A percentile compares a stretch with the other conserved stretches of the same genome.
phyloP scores from a whole-genome alignment of 2,329 filamentous ascomycete species.

The Cercospora sesami region DNA sequence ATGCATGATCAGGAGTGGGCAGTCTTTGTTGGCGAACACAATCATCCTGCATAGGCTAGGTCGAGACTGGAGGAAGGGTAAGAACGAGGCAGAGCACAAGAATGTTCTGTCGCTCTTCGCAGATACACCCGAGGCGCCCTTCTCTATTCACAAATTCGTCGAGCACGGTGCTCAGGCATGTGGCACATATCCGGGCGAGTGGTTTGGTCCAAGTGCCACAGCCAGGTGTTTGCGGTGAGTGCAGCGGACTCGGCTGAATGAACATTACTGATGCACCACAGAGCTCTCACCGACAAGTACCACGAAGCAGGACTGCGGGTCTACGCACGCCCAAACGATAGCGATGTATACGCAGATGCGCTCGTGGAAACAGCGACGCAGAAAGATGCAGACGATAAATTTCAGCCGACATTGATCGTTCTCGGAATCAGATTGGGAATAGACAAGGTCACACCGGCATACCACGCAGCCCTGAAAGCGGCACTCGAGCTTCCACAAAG shows the following conservation, averaged over 20 bases:
- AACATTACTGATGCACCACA: conserved; percentile 42
- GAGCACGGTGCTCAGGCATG: conserved; percentile 81
- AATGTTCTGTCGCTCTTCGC: conserved; percentile 78
- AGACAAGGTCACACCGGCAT: conserved; percentile 89
- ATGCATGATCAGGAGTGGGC: conserved; percentile 96
- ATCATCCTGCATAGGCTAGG: conserved; percentile 72
- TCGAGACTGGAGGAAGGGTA: conserved; percentile 77
- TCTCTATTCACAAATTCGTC: conserved; percentile 94
- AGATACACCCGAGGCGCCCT: conserved; percentile 80
- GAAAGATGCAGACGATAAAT: conserved; percentile 62
- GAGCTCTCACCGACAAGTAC: conserved; percentile 70
- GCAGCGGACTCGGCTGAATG: background rate
- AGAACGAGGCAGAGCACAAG: conserved; percentile 60
- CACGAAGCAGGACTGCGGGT: conserved; percentile 67
- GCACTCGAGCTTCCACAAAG: conserved; percentile 85
- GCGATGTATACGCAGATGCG: conserved; percentile 89
- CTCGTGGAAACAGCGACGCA: conserved; percentile 70
- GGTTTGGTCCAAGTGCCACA: conserved; percentile 98
- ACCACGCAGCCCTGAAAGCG: conserved; percentile 88
- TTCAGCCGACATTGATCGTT: conserved; percentile 83
- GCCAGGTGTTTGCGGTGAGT: conserved; percentile 88
- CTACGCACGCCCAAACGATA: conserved; percentile 85
- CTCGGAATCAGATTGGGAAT: conserved; percentile 88
- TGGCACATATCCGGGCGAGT: conserved; percentile 93
- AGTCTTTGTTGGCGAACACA: conserved; percentile 87